Evolutionary conservation across 148 eudicot genomes (phyloP), one percentile per base, ranked within the genome.

Genomic region (Gaultheria prostrata): DNA sequence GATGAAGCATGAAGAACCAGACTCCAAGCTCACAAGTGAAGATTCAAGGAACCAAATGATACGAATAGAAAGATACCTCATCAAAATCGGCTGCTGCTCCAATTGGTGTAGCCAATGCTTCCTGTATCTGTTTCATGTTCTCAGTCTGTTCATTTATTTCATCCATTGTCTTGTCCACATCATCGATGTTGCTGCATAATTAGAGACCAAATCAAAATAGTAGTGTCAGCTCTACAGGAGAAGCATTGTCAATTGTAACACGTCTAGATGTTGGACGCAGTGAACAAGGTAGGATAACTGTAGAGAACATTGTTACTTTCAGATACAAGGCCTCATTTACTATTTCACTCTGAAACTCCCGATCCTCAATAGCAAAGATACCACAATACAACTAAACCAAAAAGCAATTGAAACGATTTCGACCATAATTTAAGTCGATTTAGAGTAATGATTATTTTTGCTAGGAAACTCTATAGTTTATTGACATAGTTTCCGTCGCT

Each of bases 161-260:
- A 81, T 91, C 93, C 93, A 91, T 88, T 72, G 91, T 91, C 89
- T 88, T 88, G 89, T 91, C 93, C 83, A 91, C 90, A 54, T 89
- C 91, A 78, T 86, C 91, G 76, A 91, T 91, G 49, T 87, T 89
- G 57, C 93, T 91, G 88, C 12, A 80, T 48, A 11, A 54, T 73
- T 51, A 49, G 21, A 79, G 76, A 65, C 20, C 76, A 82, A 61
- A 24, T 82, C 28, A 8, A 32, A 46, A 4, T 11, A 28, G 28
- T 2, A 57, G 4, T 48, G 51, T 49, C 21, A 39, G 18, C 6
- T 67, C 65, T 67, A 26, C 72, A 28, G 48, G 21, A 26, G 35
- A 48, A n/a, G 13, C 18, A 15, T n/a, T 77, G 50, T 49, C 57
- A 49, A 15, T 77, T 26, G 35, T 33, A 4, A 71, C 46, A 17